Evolutionary conservation across 1,139 yeast species (phyloP), one percentile per base, ranked within the genome.

Genomic region (Sugiyamaella xylanicola): DNA sequence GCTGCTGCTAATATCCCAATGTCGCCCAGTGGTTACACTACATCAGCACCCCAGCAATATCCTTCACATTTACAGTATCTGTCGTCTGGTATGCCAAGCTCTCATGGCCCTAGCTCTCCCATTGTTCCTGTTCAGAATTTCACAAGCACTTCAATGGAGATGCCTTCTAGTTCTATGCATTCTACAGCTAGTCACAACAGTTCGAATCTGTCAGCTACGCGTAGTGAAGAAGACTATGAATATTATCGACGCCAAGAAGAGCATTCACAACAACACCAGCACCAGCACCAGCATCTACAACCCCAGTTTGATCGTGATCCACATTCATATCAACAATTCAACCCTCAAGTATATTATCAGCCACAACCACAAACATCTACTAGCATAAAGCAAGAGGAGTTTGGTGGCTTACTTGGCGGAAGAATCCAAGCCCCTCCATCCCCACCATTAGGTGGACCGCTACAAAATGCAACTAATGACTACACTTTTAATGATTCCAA

Each of bases 11-110:
- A 43, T 17, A 16, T 48, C 4, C 51, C 51, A 5, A 25, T 41
- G 39, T 48, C 51, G 2, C 51, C 51, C 9, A 21, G 51, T 37
- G 51, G 45, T 3, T 48, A 48, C 19, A 48, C 51, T 9, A 37
- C 51, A 11, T 25, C 36, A 22, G 32, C 21, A 8, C 37, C 29
- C 46, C 57, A 35, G 50, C 54, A 39, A 37, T 49, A 35, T 40
- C 41, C 40, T 2, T 4, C 49, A 19, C 41, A 46, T 32, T 11
- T 46, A 32, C 15, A 46, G 13, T 46, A 46, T 46, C 19, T 46
- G 35, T 22, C 45, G 3, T 42, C 45, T 2, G 45, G 32, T 3
- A 42, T 42, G 32, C 20, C 45, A 32, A 29, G 39, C 21, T 19
- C 48, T 27, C 48, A 44, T 7, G 29, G 22, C 7, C 43, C 51